A percentile compares a stretch with the other conserved stretches of the same genome.
Evolutionary conservation across 306 rosid species (phyloP).

Genomic region (Castanopsis chinensis): DNA sequence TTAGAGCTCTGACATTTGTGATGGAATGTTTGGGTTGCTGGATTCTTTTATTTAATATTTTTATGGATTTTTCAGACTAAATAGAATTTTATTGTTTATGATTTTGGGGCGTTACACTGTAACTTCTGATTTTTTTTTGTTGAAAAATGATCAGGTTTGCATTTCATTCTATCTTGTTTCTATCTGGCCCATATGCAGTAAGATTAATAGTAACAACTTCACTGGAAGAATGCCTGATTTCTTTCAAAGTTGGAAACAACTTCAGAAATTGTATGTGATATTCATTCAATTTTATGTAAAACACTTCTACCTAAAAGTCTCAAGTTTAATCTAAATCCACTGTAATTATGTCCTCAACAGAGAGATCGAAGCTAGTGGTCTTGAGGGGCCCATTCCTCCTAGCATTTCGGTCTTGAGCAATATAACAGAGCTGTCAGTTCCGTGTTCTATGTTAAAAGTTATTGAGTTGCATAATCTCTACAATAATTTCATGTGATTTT

Average conservation of each 20-base stretch:
- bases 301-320: background rate
- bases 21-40: too few relatives aligned
- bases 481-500: background rate
- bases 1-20: too few relatives aligned
- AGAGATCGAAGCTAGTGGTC: slow-evolving; percentile 34
- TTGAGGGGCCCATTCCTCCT: slow-evolving; percentile 27
- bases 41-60: too few relatives aligned
- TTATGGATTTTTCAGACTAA: too few relatives aligned
- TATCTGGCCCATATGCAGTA: slow-evolving; percentile 4
- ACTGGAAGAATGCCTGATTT: slow-evolving; percentile 31
- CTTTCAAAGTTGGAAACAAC: slow-evolving; percentile 15
- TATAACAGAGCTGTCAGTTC: slow-evolving; percentile 25
- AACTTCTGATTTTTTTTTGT: background rate
- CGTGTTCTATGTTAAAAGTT: background rate
- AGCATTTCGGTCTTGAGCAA: slow-evolving; percentile 14
- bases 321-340: background rate
- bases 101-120: too few relatives aligned
- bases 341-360: slow-evolving; percentile 4
- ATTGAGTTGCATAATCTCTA: background rate
- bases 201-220: slow-evolving; percentile 32
- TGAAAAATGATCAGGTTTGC: background rate
- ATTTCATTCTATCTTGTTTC: background rate
- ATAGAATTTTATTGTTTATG: too few relatives aligned
- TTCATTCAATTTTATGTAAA: background rate
- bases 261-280: background rate